Conservation (phyloP, 169 alveolate genomes). For the Blepharisma undulans region DNA sequence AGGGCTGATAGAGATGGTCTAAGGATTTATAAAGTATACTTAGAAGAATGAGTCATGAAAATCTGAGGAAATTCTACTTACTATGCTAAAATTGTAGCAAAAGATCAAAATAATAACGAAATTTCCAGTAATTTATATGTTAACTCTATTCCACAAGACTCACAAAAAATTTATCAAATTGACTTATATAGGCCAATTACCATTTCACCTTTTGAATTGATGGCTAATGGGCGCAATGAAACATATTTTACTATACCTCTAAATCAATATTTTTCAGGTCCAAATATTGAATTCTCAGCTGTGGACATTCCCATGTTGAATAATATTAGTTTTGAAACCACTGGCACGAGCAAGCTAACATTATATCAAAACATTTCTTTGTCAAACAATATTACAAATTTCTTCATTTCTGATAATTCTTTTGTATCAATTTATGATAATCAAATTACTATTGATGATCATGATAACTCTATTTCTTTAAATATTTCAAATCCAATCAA, state of each 20-base stretch:
- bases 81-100: not conserved
- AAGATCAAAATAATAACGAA: not conserved
- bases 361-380: not conserved
- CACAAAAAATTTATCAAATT: not conserved
- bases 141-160: not conserved
- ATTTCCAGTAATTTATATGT: not conserved
- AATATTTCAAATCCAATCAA: not conserved
- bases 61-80: not conserved
- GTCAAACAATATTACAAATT: not conserved
- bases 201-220: not conserved
- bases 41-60: not conserved
- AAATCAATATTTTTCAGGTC: not conserved
- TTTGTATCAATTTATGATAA: not conserved
- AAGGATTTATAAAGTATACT: not conserved
- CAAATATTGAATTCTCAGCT: not conserved
- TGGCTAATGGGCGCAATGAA: not conserved
- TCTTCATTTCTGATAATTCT: not conserved
- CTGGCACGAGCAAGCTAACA: not conserved
- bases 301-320: not conserved
- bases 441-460: not conserved
- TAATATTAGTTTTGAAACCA: not conserved
- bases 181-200: not conserved
- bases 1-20: not conserved
- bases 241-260: not conserved
- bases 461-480: not conserved